Base-by-base conservation (phyloP, 192 early-diverging fungal species). In the Podila horticola region DNA sequence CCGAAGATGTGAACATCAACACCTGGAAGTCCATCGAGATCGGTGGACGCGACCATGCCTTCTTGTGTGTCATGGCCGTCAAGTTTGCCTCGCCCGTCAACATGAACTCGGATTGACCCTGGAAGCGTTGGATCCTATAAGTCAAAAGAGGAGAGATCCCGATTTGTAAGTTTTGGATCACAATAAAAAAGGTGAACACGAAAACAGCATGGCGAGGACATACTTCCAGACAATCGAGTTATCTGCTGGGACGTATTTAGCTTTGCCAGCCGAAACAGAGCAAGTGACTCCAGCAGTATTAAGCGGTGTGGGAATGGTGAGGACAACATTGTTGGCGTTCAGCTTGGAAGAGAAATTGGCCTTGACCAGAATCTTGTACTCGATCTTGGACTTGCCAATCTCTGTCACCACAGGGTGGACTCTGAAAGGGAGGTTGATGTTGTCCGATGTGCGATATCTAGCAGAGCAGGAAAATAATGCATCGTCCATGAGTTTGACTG, bases 1-100 rank as follows among this genome's bases (percentile, higher is more conserved):
- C 98, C 17, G 95, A 97, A 30, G 97, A 94, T 15, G 98, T 98
- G 75, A 98, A 98, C 98, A 99, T 99, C 15, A 98, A 85, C 38
- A 91, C 93, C 72, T 95, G 94, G 70, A 96, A 96, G 70, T 98
- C 95, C 88, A 99, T 90, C 20, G 90, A 91, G 26, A 99, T 99
- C 1, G 98, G 98, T 45, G 98, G 98, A 50, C 96, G 88, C 48
- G 94, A 95, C 98, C 98, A 99, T 57, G 92, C 90, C 74, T 90
- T 93, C 31, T 96, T 95, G 69, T 90, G 88, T 4, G 94, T 94
- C 84, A 94, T 95, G 5, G 91, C 83, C 49, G 95, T 92, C 58
- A 97, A 82, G 67, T 95, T 92, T 12, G 94, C 97, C 49, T 95
- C 92, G 10, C 92, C 94, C 29, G 88, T 93, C 63, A 99, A 82